Base-by-base conservation (phyloP, 1,139 yeast genomes). In the Kodamaea sp. region DNA sequence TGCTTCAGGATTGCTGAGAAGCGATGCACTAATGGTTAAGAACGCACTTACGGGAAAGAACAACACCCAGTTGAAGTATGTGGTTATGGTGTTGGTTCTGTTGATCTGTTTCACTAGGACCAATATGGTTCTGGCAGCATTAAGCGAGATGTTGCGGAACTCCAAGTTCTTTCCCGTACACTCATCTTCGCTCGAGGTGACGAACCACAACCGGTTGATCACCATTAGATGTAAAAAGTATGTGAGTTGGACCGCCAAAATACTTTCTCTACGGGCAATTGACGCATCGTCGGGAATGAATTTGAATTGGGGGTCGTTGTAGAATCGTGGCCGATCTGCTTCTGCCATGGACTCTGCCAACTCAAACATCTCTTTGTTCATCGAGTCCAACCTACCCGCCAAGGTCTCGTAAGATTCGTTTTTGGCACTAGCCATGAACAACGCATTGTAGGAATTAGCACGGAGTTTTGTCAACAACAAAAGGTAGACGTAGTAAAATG, bases 51-150 rank as follows among this genome's bases (percentile, higher is more conserved):
- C 48, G 0, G 71, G 68, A 38, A 51, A 66, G 34, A 54, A 58
- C 23, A 58, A 39, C 19, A 60, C 42, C 72, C 73, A 66, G 32
- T 61, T 62, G 31, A 50, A 48, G 34, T 54, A 61, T 1, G 67
- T 49, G 16, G 51, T 41, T 0, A 61, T 50, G 0, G 52, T 39
- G 7, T 43, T 46, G 5, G 44, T 40, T 15, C 48, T 46, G 27
- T 51, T 51, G 16, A 63, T 24, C 26, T 47, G 53, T 10, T 44
- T 47, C 4, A 53, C 48, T 24, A 64, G 42, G 13, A 51, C 48
- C 21, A 68, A 43, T 5, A 67, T 59, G 1, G 72, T 66, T 37
- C 72, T 49, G 3, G 73, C 65, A 15, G 69, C 53, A 34, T 63
- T 58, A 16, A 61, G 40, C 1, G 63, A 55, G 20, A 62, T 31